Conservation (phyloP, 225 moss, liverwort and hornwort species). For the Sphagnum contortum region DNA sequence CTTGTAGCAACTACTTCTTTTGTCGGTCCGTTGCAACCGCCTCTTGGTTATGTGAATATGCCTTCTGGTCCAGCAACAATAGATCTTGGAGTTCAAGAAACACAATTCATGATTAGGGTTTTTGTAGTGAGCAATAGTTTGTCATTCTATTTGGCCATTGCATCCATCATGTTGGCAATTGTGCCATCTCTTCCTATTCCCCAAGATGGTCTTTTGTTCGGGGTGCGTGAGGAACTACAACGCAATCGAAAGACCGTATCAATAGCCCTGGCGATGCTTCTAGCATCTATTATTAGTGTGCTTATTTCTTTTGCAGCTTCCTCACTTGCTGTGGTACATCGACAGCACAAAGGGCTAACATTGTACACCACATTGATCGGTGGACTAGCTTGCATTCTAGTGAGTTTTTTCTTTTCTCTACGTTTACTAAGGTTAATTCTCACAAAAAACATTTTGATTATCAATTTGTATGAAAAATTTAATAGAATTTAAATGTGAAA, state of each 20-base stretch:
- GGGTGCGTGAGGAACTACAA: slow-evolving; percentile 3
- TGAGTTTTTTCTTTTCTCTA: neutral
- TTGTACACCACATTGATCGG: slow-evolving; percentile 5
- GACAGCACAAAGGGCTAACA: slow-evolving; percentile 5
- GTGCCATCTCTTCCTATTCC: slow-evolving; percentile 22
- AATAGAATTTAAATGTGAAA: neutral
- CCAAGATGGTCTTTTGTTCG: slow-evolving; percentile 10
- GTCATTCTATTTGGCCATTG: slow-evolving; percentile 21
- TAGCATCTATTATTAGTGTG: slow-evolving; percentile 11
- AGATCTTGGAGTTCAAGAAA: slow-evolving; percentile 1
- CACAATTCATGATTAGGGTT: neutral
- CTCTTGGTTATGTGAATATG: slow-evolving; percentile 2
- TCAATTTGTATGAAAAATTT: neutral
- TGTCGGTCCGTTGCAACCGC: slow-evolving; percentile 13
- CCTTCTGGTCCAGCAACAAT: neutral
- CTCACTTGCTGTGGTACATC: slow-evolving; percentile 1
- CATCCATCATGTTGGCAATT: slow-evolving; percentile 14
- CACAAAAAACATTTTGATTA: neutral
- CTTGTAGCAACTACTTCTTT: slow-evolving; percentile 17
- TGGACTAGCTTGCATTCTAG: slow-evolving; percentile 6
- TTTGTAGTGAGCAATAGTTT: slow-evolving; percentile 21
- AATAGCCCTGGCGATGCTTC: slow-evolving; percentile 9
- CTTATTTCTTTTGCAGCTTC: slow-evolving; percentile 17
- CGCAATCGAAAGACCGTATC: slow-evolving; percentile 5
- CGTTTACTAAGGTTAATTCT: slow-evolving; percentile 1